Evolutionary conservation across 225 moss, liverwort and hornwort species (phyloP).

Genomic region (Anthoceros angustus): DNA sequence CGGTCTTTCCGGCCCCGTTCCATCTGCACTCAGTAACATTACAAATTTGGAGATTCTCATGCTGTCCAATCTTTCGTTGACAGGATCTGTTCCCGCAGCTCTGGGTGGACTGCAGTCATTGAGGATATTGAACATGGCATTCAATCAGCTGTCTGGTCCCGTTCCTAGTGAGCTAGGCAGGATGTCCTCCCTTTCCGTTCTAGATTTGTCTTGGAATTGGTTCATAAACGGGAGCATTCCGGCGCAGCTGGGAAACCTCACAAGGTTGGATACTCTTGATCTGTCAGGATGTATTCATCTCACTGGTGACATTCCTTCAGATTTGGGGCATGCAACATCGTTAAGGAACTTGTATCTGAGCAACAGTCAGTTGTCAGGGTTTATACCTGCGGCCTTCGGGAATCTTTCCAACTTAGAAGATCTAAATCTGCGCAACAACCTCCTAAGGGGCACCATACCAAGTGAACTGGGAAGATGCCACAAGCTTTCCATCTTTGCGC

Average conservation of each 20-base stretch:
- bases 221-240: background rate
- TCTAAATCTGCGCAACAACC: background rate
- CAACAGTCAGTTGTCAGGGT: background rate
- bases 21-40: background rate
- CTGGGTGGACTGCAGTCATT: background rate
- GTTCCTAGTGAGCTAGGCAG: background rate
- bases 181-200: background rate
- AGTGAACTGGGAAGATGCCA: background rate
- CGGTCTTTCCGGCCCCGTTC: background rate
- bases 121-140: background rate
- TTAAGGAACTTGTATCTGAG: background rate
- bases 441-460: background rate
- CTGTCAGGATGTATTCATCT: background rate
- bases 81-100: background rate
- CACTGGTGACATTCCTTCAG: background rate
- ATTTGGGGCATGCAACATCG: background rate
- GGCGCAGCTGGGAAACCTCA: background rate
- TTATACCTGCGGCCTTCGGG: background rate
- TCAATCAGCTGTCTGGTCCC: background rate
- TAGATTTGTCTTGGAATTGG: background rate
- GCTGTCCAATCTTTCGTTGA: background rate
- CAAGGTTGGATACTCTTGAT: background rate
- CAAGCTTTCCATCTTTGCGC: background rate
- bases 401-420: background rate
- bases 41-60: background rate